Percentiles rank a stretch among this genome's conserved stretches.
Conservation (phyloP, 1,139 yeast species). For the Pichia sp. region DNA sequence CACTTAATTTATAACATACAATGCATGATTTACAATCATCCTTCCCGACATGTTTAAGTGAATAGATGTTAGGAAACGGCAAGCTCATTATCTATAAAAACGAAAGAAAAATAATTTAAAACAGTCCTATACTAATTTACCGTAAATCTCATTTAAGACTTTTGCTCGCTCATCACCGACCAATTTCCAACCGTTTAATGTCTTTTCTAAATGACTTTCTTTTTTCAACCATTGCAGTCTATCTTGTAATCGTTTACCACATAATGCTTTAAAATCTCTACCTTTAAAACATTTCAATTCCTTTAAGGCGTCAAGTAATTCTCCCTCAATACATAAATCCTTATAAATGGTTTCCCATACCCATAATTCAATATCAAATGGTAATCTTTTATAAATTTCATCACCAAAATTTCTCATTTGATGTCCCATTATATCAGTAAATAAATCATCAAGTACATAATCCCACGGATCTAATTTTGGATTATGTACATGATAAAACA, state of each 20-base stretch:
- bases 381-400: constrained; percentile 12
- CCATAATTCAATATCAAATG: constrained; percentile 21
- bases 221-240: constrained; percentile 23
- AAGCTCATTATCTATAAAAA: not conserved
- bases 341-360: constrained; percentile 20
- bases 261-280: constrained; percentile 15
- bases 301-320: constrained; percentile 4
- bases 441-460: constrained; percentile 16
- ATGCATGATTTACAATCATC: constrained; percentile 39
- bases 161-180: constrained; percentile 1
- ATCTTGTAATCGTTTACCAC: constrained; percentile 17
- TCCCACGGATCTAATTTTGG: constrained; percentile 33
- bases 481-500: constrained; percentile 37
- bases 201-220: not conserved
- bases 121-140: not conserved
- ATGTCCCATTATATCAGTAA: constrained; percentile 11
- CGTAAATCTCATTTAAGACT: not conserved
- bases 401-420: constrained; percentile 22
- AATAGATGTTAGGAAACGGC: constrained; percentile 43
- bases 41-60: constrained; percentile 36
- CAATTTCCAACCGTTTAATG: constrained; percentile 1
- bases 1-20: constrained; percentile 44
- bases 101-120: no score
- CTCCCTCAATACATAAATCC: constrained; percentile 17
- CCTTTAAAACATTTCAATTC: constrained; percentile 17